These are phyloP conservation scores for Paraphoma sp. DNA, from an alignment of 2,329 filamentous ascomycete species.

Conservation along the genomic window DNA sequence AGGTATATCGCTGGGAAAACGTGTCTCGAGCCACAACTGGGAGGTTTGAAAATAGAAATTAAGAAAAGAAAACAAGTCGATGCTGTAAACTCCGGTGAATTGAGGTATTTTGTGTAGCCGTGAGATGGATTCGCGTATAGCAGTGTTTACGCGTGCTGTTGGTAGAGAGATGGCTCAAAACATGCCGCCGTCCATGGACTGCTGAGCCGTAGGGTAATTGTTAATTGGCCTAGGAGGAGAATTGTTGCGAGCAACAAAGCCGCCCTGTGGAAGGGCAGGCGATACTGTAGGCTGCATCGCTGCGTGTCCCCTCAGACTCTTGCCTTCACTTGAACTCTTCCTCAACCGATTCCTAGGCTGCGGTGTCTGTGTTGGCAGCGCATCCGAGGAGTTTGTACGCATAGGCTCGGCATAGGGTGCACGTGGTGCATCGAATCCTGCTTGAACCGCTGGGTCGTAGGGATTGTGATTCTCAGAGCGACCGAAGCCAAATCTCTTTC, in stretches of 20 bases:
- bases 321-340: slow-evolving; percentile 60
- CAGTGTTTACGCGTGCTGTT: neutral
- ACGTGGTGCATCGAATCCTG: slow-evolving; percentile 40
- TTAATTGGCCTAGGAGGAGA: slow-evolving; percentile 40
- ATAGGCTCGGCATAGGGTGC: slow-evolving; percentile 40
- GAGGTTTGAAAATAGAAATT: slow-evolving; percentile 15
- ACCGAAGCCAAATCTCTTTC: slow-evolving; percentile 57
- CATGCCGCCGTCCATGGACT: slow-evolving; percentile 45
- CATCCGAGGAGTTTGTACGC: slow-evolving; percentile 54
- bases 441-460: slow-evolving; percentile 49
- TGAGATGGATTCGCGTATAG: slow-evolving; percentile 8
- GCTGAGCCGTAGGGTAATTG: slow-evolving; percentile 24
- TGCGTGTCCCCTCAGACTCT: slow-evolving; percentile 54
- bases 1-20: slow-evolving; percentile 45
- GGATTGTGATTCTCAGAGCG: slow-evolving; percentile 44
- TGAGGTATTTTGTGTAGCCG: neutral
- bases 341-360: slow-evolving; percentile 51
- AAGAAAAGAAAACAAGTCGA: slow-evolving; percentile 11
- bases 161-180: slow-evolving; percentile 25
- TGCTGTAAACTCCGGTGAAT: neutral
- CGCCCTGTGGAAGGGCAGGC: slow-evolving; percentile 36
- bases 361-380: slow-evolving; percentile 44
- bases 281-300: slow-evolving; percentile 30
- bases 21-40: slow-evolving; percentile 20
- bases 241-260: slow-evolving; percentile 33